Conservation (phyloP, 148 eudicot genomes). For the Vaccinium darrowii region DNA sequence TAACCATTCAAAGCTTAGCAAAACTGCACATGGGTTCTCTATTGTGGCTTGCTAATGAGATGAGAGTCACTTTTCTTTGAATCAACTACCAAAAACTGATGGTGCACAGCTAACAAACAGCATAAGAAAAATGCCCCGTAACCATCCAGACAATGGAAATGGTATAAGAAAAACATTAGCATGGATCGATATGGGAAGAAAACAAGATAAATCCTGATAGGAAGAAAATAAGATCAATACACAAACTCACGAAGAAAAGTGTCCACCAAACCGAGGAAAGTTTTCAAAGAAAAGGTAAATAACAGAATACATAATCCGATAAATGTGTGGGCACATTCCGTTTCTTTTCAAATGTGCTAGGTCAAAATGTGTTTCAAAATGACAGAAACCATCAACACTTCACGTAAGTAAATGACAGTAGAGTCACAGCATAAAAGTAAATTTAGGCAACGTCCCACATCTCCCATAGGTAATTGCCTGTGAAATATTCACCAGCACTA, state of each 20-base stretch:
- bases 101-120: background rate
- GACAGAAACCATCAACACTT: background rate
- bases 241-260: background rate
- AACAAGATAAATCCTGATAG: no score
- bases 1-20: background rate
- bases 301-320: no score
- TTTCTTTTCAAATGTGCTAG: no score
- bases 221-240: background rate
- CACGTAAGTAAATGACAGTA: background rate
- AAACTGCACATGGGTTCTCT: background rate
- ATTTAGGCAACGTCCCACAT: background rate
- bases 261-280: background rate
- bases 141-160: no score
- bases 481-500: background rate
- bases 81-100: background rate
- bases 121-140: background rate
- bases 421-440: background rate
- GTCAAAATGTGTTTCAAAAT: background rate
- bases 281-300: background rate
- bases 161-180: no score
- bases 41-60: background rate
- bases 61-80: background rate
- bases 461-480: background rate
- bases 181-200: no score
- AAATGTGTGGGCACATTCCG: no score